Evolutionary conservation across 2,329 filamentous ascomycete species (phyloP), one percentile per base, ranked within the genome.

Genomic region (Epicoccum sorghinum): DNA sequence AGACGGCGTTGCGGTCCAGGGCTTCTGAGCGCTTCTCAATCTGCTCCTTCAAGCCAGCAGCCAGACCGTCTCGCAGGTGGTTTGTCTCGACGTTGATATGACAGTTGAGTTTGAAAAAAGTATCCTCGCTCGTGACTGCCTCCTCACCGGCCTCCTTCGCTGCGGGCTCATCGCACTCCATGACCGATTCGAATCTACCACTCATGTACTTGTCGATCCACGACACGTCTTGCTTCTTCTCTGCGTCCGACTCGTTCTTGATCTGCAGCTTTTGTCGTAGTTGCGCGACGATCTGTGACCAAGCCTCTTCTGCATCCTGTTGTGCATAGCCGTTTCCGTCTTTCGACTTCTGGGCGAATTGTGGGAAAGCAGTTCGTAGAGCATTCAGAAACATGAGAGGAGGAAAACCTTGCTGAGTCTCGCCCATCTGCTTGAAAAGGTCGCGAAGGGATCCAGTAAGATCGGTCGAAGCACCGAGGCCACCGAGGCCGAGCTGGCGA

Each of bases 231-330:
- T 63, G 59, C 7, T 61, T 56, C 55, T 64, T 64, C 12, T 67
- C 57, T 14, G 65, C 60, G 2, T 79, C 71, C 3, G 79, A 75
- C 2, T 57, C 64, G 7, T 83, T 82, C 66, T 85, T 86, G 60
- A 89, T 76, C 70, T 86, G 88, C 45, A 98, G 78, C 71, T 90
- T 93, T 67, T 89, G 85, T 58, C 89, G 86, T 33, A 99, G 79
- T 69, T 93, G 90, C 39, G 89, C 86, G 5, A 99, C 79, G 58
- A 99, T 96, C 72, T 98, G 93, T 18, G 93, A 95, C 92, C 93
- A 99, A 41, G 93, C 95, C 76, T 99, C 95, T 75, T 99, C 95
- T 1, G 95, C 95, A 78, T 99, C 95, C 77, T 99, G 95, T 77
- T 99, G 95, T n/a, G 95, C 93, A 70, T 89, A 98, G 6, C 90